Evolutionary conservation across 1,139 yeast genomes (phyloP).

Genomic region (Geotrichum phurueaensis): DNA sequence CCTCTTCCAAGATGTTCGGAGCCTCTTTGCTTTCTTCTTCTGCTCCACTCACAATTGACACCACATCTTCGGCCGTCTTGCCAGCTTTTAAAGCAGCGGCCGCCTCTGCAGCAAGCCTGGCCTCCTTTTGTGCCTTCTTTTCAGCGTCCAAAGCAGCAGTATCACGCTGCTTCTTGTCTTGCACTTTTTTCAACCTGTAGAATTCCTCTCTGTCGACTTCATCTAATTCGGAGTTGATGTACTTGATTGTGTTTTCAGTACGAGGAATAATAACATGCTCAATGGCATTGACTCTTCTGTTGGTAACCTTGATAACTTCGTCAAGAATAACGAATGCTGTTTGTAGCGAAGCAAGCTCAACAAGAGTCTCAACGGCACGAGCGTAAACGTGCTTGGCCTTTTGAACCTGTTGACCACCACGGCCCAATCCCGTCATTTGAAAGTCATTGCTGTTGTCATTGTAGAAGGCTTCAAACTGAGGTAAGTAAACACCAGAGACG

Average conservation of each 20-base stretch:
- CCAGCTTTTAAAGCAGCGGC: slow-evolving; percentile 13
- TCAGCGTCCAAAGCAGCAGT: slow-evolving; percentile 59
- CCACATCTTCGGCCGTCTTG: slow-evolving; percentile 15
- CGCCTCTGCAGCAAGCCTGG: slow-evolving; percentile 17
- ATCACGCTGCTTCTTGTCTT: slow-evolving; percentile 87
- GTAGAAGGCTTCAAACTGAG: slow-evolving; percentile 81
- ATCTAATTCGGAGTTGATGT: slow-evolving; percentile 92
- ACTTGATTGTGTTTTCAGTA: slow-evolving; percentile 87
- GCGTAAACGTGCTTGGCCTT: slow-evolving; percentile 90
- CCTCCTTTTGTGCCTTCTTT: slow-evolving; percentile 23
- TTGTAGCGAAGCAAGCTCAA: slow-evolving; percentile 85
- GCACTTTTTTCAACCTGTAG: slow-evolving; percentile 91
- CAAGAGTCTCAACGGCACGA: slow-evolving; percentile 91
- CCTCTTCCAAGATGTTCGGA: slow-evolving; percentile 5
- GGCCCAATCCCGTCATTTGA: slow-evolving; percentile 91
- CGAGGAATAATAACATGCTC: slow-evolving; percentile 97
- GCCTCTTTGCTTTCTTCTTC: slow-evolving; percentile 6
- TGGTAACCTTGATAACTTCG: slow-evolving; percentile 95
- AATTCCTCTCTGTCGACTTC: slow-evolving; percentile 98
- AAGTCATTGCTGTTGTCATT: slow-evolving; percentile 86
- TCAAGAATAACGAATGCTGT: slow-evolving; percentile 95
- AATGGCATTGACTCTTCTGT: slow-evolving; percentile 96
- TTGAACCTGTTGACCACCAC: slow-evolving; percentile 98
- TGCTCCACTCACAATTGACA: slow-evolving; percentile 13
- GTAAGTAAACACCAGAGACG: slow-evolving; percentile 91